These are phyloP conservation scores for Aspergillus candidus DNA, from an alignment of 2,329 filamentous ascomycete genomes.

Conservation along the genomic window DNA sequence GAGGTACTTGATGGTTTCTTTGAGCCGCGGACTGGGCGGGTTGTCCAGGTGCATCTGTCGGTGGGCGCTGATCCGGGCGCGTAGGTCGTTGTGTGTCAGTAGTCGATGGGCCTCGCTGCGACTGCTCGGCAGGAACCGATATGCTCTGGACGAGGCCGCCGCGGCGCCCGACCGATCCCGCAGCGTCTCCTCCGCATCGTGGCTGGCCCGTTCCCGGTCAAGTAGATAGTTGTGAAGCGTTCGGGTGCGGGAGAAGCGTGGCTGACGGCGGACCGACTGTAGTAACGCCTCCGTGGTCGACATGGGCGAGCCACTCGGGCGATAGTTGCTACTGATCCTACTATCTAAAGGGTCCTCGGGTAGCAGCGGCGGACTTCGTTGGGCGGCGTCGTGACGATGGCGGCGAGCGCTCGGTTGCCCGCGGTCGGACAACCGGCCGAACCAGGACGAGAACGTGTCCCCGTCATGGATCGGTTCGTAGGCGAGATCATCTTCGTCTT, in stretches of 20 bases:
- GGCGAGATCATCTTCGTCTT: constrained; percentile 25
- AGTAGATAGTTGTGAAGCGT: constrained; percentile 36
- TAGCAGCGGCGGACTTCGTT: constrained; percentile 14
- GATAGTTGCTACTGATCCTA: constrained; percentile 7
- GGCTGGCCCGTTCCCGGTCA: constrained; percentile 26
- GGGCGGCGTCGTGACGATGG: constrained; percentile 19
- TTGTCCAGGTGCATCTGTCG: constrained; percentile 32
- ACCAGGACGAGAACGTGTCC: constrained; percentile 23
- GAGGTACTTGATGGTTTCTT: constrained; percentile 57
- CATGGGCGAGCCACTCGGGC: constrained; percentile 19
- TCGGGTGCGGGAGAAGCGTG: constrained; percentile 33
- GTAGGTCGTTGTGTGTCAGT: constrained; percentile 30
- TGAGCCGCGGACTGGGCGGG: constrained; percentile 39
- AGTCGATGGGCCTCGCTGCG: constrained; percentile 24
- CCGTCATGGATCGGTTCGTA: constrained; percentile 25
- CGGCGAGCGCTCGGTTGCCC: constrained; percentile 17
- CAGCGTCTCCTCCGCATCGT: constrained; percentile 19
- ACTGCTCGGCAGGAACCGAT: constrained; percentile 28
- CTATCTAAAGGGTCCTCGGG: constrained; percentile 20
- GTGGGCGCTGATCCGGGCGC: constrained; percentile 31
- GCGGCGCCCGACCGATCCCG: constrained; percentile 12
- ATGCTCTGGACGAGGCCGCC: constrained; percentile 20
- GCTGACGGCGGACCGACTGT: constrained; percentile 37
- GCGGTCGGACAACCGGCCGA: constrained; percentile 23
- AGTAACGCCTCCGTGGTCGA: constrained; percentile 35